Conservation (phyloP, 257 asterid species). For the Haberlea rhodopensis region DNA sequence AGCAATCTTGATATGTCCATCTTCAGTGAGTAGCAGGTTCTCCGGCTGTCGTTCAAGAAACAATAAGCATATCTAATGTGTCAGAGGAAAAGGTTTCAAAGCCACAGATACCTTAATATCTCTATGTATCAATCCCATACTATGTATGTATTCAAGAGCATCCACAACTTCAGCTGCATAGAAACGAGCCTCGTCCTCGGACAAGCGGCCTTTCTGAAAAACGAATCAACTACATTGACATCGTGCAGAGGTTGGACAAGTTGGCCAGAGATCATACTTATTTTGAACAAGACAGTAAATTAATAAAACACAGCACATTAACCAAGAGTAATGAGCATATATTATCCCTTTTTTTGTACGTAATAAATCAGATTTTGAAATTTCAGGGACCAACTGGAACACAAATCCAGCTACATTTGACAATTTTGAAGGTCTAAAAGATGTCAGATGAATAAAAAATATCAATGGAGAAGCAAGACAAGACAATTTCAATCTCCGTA, state of each 20-base stretch:
- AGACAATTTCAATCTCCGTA: slow-evolving; percentile 1
- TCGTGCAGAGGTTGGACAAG: slow-evolving; percentile 16
- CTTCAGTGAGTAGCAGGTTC: slow-evolving; percentile 82
- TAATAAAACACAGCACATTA: background rate
- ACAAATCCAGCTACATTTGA: background rate
- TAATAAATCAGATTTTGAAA: background rate
- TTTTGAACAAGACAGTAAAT: slow-evolving; percentile 1
- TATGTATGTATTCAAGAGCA: slow-evolving; percentile 95
- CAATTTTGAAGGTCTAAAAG: background rate
- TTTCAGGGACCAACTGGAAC: slow-evolving; percentile 8
- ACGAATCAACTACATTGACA: slow-evolving; percentile 26
- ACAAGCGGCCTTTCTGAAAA: slow-evolving; percentile 86
- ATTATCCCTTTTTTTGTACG: background rate
- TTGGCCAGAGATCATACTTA: slow-evolving; percentile 14
- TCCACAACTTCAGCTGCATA: slow-evolving; percentile 98
- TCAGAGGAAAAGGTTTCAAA: slow-evolving; percentile 17
- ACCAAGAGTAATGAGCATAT: background rate
- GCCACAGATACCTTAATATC: slow-evolving; percentile 77
- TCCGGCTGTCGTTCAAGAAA: slow-evolving; percentile 74
- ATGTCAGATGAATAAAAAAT: no score
- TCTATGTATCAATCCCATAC: slow-evolving; percentile 94
- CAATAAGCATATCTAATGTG: slow-evolving; percentile 33
- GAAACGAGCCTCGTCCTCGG: slow-evolving; percentile 89
- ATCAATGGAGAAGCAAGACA: background rate
- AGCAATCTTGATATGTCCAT: slow-evolving; percentile 97